Conservation (phyloP, 257 asterid genomes). For the Petunia secreta region DNA sequence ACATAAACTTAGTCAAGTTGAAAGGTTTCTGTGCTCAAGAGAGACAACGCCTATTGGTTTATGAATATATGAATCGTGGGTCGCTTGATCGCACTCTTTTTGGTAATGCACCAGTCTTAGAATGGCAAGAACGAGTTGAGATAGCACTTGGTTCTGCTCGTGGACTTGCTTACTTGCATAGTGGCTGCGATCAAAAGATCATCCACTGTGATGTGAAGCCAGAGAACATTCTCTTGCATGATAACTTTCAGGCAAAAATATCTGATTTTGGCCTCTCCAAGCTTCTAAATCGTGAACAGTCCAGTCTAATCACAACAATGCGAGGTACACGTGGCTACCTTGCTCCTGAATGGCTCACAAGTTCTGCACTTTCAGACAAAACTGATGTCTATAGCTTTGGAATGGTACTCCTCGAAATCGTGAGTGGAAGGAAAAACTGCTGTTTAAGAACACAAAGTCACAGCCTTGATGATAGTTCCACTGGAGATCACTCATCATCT, state of each 20-base stretch:
- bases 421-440: slow-evolving; percentile 81
- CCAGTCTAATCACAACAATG: slow-evolving; percentile 70
- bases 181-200: slow-evolving; percentile 69
- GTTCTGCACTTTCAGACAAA: slow-evolving; percentile 71
- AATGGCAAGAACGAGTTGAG: slow-evolving; percentile 72
- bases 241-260: slow-evolving; percentile 59
- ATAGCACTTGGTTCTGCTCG: slow-evolving; percentile 75
- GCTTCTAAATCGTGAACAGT: slow-evolving; percentile 62
- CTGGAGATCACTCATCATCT: slow-evolving; percentile 31
- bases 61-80: slow-evolving; percentile 81
- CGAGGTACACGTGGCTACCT: slow-evolving; percentile 86
- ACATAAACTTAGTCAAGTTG: slow-evolving; percentile 68
- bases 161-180: slow-evolving; percentile 75
- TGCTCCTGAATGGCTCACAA: slow-evolving; percentile 88
- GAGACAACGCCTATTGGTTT: slow-evolving; percentile 60
- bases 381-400: slow-evolving; percentile 85
- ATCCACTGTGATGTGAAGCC: slow-evolving; percentile 85
- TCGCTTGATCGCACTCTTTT: slow-evolving; percentile 72
- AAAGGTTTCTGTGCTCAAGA: slow-evolving; percentile 70
- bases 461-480: slow-evolving; percentile 34
- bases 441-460: slow-evolving; percentile 44
- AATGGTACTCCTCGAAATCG: slow-evolving; percentile 75
- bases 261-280: slow-evolving; percentile 87
- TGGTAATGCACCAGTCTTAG: slow-evolving; percentile 59
- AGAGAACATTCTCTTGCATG: slow-evolving; percentile 71